Evolutionary conservation across 202 grass and related monocot genomes (phyloP).

Genomic region (Setaria viridis): DNA sequence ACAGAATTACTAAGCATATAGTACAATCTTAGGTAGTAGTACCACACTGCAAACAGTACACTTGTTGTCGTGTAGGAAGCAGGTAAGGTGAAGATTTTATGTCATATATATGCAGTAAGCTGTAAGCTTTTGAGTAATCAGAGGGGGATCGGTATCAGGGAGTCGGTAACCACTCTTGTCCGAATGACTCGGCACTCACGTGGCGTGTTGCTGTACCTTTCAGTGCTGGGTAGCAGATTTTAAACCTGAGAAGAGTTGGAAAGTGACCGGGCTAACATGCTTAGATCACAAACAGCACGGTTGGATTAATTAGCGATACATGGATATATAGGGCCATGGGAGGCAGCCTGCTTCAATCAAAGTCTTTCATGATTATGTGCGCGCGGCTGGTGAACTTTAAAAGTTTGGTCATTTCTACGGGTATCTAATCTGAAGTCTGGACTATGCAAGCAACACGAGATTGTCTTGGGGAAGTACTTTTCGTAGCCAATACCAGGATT

Average conservation of each 20-base stretch:
- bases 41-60: too few species aligned
- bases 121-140: background rate
- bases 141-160: background rate
- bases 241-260: background rate
- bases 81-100: background rate
- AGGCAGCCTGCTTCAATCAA: background rate
- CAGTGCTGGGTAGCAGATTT: background rate
- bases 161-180: conserved; percentile 13
- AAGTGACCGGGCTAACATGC: conserved; percentile 21
- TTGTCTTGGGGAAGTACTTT: background rate
- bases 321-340: background rate
- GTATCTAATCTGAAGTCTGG: background rate
- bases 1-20: too few species aligned
- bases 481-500: background rate
- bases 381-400: background rate
- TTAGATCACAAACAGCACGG: background rate
- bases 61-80: background rate
- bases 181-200: background rate
- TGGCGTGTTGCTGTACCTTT: background rate
- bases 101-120: background rate
- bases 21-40: too few species aligned
- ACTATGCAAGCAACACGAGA: background rate
- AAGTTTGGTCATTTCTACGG: background rate
- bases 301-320: background rate
- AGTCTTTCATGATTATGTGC: background rate